Conservation (phyloP, 2,329 filamentous ascomycete genomes). For the Lasiodiplodia theobromae region DNA sequence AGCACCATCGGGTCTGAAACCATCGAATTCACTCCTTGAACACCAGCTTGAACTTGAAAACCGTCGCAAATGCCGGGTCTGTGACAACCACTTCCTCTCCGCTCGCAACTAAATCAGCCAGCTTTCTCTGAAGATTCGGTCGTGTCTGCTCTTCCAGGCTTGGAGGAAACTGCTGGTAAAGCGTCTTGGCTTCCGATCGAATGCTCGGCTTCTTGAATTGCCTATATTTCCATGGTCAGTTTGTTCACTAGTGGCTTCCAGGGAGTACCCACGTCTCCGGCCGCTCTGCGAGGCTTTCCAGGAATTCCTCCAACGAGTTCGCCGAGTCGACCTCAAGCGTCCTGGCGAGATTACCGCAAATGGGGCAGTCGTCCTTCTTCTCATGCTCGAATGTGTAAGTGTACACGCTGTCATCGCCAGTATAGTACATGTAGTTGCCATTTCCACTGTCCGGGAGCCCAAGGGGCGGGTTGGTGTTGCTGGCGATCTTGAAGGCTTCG, state of each 20-base stretch:
- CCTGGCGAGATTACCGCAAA: constrained; percentile 85
- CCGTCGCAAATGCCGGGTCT: constrained; percentile 84
- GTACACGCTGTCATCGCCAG: constrained; percentile 92
- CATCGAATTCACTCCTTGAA: constrained; percentile 44
- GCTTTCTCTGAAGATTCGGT: constrained; percentile 79
- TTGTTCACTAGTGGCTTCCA: background rate
- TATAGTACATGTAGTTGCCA: constrained; percentile 97
- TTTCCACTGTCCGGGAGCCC: constrained; percentile 70
- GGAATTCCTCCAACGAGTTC: constrained; percentile 79
- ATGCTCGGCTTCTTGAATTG: constrained; percentile 95
- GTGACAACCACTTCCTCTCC: constrained; percentile 92
- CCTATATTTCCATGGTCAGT: constrained; percentile 35
- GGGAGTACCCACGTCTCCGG: constrained; percentile 69
- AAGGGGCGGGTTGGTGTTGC: constrained; percentile 79
- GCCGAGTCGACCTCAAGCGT: constrained; percentile 74
- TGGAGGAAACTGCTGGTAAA: constrained; percentile 88
- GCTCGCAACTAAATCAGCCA: constrained; percentile 77
- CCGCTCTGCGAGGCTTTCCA: constrained; percentile 81
- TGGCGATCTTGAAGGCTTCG: constrained; percentile 94
- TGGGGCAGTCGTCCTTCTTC: constrained; percentile 92
- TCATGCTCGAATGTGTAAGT: constrained; percentile 97
- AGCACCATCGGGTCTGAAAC: background rate
- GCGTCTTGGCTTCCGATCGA: constrained; percentile 77
- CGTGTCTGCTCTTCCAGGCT: constrained; percentile 84
- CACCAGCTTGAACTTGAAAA: constrained; percentile 67